Percentiles rank a stretch among this genome's conserved stretches.
These are phyloP conservation scores for Penicillium sp. DNA, from an alignment of 2,329 filamentous ascomycete species.

Conservation along the genomic window DNA sequence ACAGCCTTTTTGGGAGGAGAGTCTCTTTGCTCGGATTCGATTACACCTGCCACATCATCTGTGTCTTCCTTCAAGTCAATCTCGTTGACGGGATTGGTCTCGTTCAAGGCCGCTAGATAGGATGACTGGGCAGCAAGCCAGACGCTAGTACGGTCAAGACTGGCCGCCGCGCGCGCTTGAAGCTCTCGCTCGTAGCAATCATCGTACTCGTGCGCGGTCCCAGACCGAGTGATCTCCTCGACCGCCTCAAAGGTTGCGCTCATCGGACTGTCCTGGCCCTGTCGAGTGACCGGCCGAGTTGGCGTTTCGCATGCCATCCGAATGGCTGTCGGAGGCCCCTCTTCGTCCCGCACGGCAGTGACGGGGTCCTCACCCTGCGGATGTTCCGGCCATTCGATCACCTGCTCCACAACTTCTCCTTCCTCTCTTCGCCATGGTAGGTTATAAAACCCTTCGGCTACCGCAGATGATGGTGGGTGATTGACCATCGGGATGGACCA, in stretches of 20 bases:
- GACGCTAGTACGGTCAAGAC: slow-evolving; percentile 76
- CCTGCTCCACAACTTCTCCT: slow-evolving; percentile 60
- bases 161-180: slow-evolving; percentile 65
- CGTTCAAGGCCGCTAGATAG: slow-evolving; percentile 66
- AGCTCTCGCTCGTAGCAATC: slow-evolving; percentile 72
- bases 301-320: slow-evolving; percentile 47
- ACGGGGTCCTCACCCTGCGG: slow-evolving; percentile 32
- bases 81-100: slow-evolving; percentile 54
- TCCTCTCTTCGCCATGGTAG: slow-evolving; percentile 66
- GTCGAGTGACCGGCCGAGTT: slow-evolving; percentile 24
- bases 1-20: slow-evolving; percentile 30
- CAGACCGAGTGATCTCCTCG: slow-evolving; percentile 62
- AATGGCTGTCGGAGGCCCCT: slow-evolving; percentile 42
- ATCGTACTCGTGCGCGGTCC: slow-evolving; percentile 59
- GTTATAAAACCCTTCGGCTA: slow-evolving; percentile 89
- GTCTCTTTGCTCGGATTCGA: slow-evolving; percentile 18
- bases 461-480: slow-evolving; percentile 74
- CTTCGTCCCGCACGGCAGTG: slow-evolving; percentile 34
- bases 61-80: slow-evolving; percentile 29
- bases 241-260: slow-evolving; percentile 26
- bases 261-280: slow-evolving; percentile 29
- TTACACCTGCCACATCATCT: slow-evolving; percentile 18
- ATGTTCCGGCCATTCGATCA: slow-evolving; percentile 58
- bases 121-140: slow-evolving; percentile 82
- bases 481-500: slow-evolving; percentile 66